Conservation (phyloP, 2,329 filamentous ascomycete species). For the Alternaria brassicae region DNA sequence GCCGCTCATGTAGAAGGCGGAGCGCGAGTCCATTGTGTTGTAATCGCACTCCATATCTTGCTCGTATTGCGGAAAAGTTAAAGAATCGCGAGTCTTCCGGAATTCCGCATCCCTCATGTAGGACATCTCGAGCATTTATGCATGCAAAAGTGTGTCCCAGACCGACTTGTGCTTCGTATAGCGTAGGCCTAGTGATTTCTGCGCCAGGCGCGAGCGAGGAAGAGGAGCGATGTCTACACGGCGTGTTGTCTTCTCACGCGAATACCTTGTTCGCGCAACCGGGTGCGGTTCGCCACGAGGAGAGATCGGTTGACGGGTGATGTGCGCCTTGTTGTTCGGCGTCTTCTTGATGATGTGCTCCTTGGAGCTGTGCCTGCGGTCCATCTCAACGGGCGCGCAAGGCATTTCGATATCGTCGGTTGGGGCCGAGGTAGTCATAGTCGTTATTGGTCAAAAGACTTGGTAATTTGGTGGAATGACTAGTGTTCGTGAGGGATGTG, state of each 20-base stretch:
- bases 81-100: accelerated
- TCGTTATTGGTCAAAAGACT: not conserved
- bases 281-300: not conserved
- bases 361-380: not conserved
- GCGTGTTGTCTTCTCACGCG: not conserved
- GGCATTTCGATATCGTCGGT: not conserved
- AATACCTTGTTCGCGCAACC: not conserved
- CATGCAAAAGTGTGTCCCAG: not conserved
- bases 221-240: not conserved
- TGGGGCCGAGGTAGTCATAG: accelerated
- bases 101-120: not conserved
- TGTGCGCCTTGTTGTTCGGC: not conserved
- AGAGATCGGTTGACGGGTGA: not conserved
- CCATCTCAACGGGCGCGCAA: not conserved
- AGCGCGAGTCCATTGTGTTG: not conserved
- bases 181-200: not conserved
- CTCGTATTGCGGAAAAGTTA: not conserved
- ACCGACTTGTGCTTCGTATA: not conserved
- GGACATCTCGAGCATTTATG: not conserved
- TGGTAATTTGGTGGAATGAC: accelerated
- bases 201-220: not conserved
- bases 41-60: not conserved
- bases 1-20: not conserved
- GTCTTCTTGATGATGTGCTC: not conserved
- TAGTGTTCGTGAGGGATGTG: not conserved